Percentiles rank a stretch among this genome's conserved stretches.
These are phyloP conservation scores for Rhodotorula mucilaginosa DNA, from an alignment of 1,284 basidiomycete genomes.

Conservation along the genomic window DNA sequence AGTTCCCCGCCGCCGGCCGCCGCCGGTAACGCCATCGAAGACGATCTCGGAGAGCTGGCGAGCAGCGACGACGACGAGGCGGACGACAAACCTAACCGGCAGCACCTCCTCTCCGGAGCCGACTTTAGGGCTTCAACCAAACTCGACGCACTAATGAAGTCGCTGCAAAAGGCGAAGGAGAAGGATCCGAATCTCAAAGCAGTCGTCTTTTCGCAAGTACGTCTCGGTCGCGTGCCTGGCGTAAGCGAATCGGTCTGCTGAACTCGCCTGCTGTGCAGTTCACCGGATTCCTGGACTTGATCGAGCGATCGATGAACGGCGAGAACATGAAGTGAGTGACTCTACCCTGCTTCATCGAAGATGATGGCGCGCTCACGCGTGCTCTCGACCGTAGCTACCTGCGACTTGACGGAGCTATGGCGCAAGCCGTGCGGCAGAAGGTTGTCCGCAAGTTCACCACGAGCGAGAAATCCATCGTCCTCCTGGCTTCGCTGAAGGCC, in stretches of 20 bases:
- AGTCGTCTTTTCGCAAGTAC: conserved; percentile 76
- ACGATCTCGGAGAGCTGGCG: conserved; percentile 13
- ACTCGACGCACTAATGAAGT: conserved; percentile 40
- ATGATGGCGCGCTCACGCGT: background rate
- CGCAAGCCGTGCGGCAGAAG: conserved; percentile 73
- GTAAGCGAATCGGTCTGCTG: background rate
- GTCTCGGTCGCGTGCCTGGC: background rate
- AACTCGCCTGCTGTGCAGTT: conserved; percentile 47
- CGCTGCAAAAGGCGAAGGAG: conserved; percentile 20
- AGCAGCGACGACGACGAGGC: conserved; percentile 12
- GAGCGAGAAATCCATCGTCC: conserved; percentile 74
- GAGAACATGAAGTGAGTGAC: conserved; percentile 32
- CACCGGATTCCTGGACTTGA: conserved; percentile 49
- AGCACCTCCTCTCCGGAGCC: conserved; percentile 21
- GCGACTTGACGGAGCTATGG: conserved; percentile 89
- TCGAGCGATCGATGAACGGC: conserved; percentile 35
- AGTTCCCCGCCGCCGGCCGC: conserved; percentile 13
- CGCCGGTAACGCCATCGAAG: conserved; percentile 10
- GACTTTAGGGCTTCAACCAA: conserved; percentile 48
- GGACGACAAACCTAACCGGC: background rate
- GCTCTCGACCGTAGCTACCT: conserved; percentile 48
- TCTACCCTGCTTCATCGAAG: too few species aligned
- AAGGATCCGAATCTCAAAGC: conserved; percentile 73
- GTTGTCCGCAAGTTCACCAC: conserved; percentile 73
- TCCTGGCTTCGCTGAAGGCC: conserved; percentile 82